Evolutionary conservation across 1,284 basidiomycete genomes (phyloP).

Genomic region (Lignosus rhinocerotis): DNA sequence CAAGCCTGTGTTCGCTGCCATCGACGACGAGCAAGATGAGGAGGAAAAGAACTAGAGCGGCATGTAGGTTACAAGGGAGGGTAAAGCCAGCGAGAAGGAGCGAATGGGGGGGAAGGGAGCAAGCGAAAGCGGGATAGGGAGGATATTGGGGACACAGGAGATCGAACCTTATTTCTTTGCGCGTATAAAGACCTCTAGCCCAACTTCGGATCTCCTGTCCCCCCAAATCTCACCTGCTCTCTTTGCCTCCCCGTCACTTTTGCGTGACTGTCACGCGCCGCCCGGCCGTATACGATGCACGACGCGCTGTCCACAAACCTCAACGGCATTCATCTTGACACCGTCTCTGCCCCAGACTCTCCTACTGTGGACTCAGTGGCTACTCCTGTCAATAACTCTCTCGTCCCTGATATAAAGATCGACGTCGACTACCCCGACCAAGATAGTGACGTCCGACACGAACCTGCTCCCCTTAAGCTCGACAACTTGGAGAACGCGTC

Average conservation of each 20-base stretch:
- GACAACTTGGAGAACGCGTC: slow-evolving; percentile 44
- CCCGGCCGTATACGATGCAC: slow-evolving; percentile 31
- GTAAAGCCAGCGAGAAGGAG: slow-evolving; percentile 17
- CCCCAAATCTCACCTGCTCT: slow-evolving; percentile 62
- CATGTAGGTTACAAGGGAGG: slow-evolving; percentile 13
- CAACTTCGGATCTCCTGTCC: slow-evolving; percentile 69
- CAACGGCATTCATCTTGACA: slow-evolving; percentile 45
- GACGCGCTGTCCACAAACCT: slow-evolving; percentile 35
- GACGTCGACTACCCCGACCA: slow-evolving; percentile 58
- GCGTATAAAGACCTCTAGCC: slow-evolving; percentile 74
- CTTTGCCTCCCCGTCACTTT: slow-evolving; percentile 32
- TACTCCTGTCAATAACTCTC: slow-evolving; percentile 55
- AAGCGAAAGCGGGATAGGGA: slow-evolving; percentile 28
- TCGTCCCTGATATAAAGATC: slow-evolving; percentile 55
- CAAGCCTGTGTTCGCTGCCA: slow-evolving; percentile 69
- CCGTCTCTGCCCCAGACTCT: slow-evolving; percentile 42
- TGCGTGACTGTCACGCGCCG: slow-evolving; percentile 45
- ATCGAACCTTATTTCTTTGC: slow-evolving; percentile 77
- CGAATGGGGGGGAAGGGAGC: slow-evolving; percentile 24
- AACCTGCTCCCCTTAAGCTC: slow-evolving; percentile 50
- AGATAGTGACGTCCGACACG: slow-evolving; percentile 65
- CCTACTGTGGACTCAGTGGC: slow-evolving; percentile 54
- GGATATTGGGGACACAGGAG: slow-evolving; percentile 61
- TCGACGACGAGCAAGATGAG: slow-evolving; percentile 52
- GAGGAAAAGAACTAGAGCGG: slow-evolving; percentile 49